Conservation (phyloP, 2,329 filamentous ascomycete genomes). For the Aspergillus ruber region DNA sequence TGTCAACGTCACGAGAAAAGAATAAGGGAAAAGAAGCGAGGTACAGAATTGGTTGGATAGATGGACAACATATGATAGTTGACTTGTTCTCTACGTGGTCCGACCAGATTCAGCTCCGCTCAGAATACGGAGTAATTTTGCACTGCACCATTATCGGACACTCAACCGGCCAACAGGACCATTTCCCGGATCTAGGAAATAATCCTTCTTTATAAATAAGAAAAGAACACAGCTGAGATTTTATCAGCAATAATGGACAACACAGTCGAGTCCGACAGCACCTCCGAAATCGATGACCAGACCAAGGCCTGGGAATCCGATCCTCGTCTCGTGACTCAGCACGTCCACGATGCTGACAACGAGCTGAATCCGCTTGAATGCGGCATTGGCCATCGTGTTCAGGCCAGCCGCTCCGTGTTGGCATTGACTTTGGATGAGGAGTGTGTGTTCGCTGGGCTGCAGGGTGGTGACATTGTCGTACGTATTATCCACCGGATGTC, state of each 20-base stretch:
- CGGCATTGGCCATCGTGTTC: slow-evolving; percentile 37
- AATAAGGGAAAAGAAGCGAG: too few relatives aligned
- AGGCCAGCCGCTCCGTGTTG: slow-evolving; percentile 47
- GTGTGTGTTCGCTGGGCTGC: slow-evolving; percentile 84
- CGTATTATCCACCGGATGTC: slow-evolving; percentile 12
- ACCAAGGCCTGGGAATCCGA: slow-evolving; percentile 28
- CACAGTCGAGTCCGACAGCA: slow-evolving; percentile 29
- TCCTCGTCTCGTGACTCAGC: slow-evolving; percentile 14
- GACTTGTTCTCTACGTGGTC: too few relatives aligned
- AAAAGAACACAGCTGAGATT: neutral
- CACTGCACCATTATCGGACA: too few relatives aligned
- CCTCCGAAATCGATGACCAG: slow-evolving; percentile 31
- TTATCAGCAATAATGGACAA: slow-evolving; percentile 24
- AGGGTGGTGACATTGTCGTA: slow-evolving; percentile 83
- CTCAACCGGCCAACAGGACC: too few relatives aligned
- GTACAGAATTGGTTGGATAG: too few relatives aligned
- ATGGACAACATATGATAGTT: too few relatives aligned
- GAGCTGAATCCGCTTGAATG: slow-evolving; percentile 23
- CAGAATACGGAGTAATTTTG: too few relatives aligned
- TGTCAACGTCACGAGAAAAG: too few relatives aligned
- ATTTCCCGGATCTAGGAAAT: too few relatives aligned
- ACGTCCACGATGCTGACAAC: slow-evolving; percentile 13
- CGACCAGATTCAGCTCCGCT: too few relatives aligned
- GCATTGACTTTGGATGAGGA: slow-evolving; percentile 73
- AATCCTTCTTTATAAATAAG: too few relatives aligned